Evolutionary conservation across 108 stramenopile genomes (phyloP).

Genomic region (Conticribra weissflogii): DNA sequence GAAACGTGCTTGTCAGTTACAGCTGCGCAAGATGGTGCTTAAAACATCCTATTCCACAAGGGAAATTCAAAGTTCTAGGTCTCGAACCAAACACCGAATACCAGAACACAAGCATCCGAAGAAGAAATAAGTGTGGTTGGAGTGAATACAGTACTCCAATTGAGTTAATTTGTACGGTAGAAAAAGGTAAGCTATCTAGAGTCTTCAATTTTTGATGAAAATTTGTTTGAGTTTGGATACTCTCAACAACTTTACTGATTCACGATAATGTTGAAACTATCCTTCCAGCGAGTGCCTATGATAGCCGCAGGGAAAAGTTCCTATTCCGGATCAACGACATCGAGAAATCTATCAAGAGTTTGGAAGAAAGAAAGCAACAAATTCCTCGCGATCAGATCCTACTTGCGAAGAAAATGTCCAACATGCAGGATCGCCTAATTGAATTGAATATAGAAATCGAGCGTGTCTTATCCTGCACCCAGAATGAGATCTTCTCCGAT

Average conservation of each 20-base stretch:
- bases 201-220: background rate
- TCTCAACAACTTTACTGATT: background rate
- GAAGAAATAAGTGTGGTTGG: conserved; percentile 38
- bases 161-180: conserved; percentile 13
- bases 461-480: conserved; percentile 23
- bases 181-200: conserved; percentile 13
- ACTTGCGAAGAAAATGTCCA: conserved; percentile 33
- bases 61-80: conserved; percentile 15
- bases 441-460: conserved; percentile 42
- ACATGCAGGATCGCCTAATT: conserved; percentile 32
- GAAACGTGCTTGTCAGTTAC: background rate
- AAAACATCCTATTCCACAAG: conserved; percentile 25
- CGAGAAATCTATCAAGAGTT: conserved; percentile 25
- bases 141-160: conserved; percentile 28
- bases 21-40: conserved; percentile 36
- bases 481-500: conserved; percentile 29
- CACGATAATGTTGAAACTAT: too few relatives aligned
- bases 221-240: background rate
- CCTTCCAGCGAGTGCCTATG: conserved; percentile 25
- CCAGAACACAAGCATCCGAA: conserved; percentile 24
- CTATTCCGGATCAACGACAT: conserved; percentile 29
- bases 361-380: conserved; percentile 8
- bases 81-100: conserved; percentile 28
- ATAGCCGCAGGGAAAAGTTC: conserved; percentile 26
- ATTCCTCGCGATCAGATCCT: conserved; percentile 29